Percentiles rank a stretch among this genome's conserved stretches.
These are phyloP conservation scores for Leptomonas pyrrhocoris DNA, from an alignment of 208 protist species.

Conservation along the genomic window DNA sequence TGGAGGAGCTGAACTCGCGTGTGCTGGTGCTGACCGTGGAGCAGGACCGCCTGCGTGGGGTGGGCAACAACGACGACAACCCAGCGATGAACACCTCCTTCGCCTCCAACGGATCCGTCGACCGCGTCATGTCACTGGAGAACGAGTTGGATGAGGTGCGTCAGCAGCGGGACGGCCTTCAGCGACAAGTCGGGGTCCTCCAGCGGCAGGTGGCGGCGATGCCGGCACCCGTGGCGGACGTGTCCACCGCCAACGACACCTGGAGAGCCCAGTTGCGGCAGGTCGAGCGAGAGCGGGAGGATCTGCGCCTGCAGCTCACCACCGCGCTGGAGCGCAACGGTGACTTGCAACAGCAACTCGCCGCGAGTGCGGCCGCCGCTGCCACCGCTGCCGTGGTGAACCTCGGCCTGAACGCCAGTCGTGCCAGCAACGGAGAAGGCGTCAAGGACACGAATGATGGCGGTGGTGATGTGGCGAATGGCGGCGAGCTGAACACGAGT, in stretches of 20 bases:
- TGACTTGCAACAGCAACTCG: conserved; percentile 31
- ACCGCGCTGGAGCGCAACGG: conserved; percentile 36
- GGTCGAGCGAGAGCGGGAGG: conserved; percentile 64
- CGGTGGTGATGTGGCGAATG: not conserved
- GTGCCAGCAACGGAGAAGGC: not conserved
- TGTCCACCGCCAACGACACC: conserved; percentile 34
- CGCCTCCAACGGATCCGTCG: conserved; percentile 61
- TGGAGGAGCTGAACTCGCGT: conserved; percentile 61
- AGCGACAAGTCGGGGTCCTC: conserved; percentile 58
- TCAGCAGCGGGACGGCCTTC: conserved; percentile 53
- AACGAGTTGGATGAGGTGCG: conserved; percentile 72
- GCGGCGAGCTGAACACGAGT: conserved; percentile 17
- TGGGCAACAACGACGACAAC: conserved; percentile 29
- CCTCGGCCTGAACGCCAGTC: not conserved
- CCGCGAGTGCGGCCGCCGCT: not conserved
- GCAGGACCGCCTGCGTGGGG: conserved; percentile 35
- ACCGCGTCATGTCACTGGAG: conserved; percentile 64
- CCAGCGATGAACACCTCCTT: conserved; percentile 53
- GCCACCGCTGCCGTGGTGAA: conserved; percentile 1
- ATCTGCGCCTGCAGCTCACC: conserved; percentile 49
- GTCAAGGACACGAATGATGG: not conserved
- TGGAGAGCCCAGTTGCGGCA: conserved; percentile 63
- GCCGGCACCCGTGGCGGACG: conserved; percentile 33
- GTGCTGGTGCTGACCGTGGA: conserved; percentile 38
- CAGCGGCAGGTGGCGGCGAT: conserved; percentile 62